These are phyloP conservation scores for Fraxinus paxiana DNA, from an alignment of 305 asterid genomes.

Conservation along the genomic window DNA sequence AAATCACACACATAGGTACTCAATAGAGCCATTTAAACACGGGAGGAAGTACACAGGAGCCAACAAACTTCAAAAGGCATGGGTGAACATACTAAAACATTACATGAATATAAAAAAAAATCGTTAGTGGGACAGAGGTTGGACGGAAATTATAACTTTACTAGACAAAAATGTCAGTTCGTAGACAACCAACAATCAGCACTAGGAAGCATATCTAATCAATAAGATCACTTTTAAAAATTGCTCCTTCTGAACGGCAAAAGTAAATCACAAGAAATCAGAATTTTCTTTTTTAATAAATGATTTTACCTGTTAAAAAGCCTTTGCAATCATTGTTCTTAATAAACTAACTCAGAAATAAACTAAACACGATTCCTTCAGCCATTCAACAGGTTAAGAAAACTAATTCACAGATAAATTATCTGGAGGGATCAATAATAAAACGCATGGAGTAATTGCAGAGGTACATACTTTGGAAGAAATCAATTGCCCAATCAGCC, in stretches of 20 bases:
- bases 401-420: neutral
- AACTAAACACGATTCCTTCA: neutral
- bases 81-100: neutral
- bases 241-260: neutral
- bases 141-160: neutral
- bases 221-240: neutral
- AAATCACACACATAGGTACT: neutral
- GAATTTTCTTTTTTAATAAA: neutral
- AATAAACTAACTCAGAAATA: neutral
- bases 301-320: neutral
- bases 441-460: neutral
- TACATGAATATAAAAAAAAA: neutral
- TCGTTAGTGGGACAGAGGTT: neutral
- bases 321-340: neutral
- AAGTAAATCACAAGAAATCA: neutral
- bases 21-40: neutral
- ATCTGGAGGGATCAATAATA: neutral
- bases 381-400: neutral
- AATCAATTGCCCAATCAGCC: conserved; percentile 97
- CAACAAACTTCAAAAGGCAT: neutral
- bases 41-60: neutral
- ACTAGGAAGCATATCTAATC: neutral
- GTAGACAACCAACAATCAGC: neutral
- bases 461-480: conserved; percentile 71
- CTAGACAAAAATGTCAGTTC: neutral